Evolutionary conservation across 202 grass and related monocot species (phyloP), one percentile per base, ranked within the genome.

Genomic region (Hordeum pubiflorum): DNA sequence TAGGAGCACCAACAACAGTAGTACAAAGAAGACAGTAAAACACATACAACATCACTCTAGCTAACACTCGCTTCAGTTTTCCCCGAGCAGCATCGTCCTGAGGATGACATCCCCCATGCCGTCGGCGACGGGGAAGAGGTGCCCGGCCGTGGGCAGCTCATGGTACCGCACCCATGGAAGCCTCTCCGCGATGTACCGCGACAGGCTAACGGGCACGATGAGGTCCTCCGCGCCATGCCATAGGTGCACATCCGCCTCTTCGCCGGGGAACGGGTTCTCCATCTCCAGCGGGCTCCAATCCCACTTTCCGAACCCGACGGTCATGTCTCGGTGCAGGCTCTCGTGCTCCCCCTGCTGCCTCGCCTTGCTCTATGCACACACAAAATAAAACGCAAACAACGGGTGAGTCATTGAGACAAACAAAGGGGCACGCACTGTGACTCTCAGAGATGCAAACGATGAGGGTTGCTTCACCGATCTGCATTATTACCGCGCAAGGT

Each of bases 81-180:
- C 60, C 54, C 82, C 72, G 2, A 79, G 55, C 57, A 98, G 17
- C 46, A 98, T 79, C 13, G 79, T 32, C 78, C 44, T 98, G 20
- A 95, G 64, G 77, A 98, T 95, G 76, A 48, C 60, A 52, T 98
- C 89, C 22, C 63, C 13, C 90, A 95, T 98, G 10, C 90, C 90
- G 22, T 93, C 85, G 11, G 68, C 83, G 32, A 90, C 7, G 43
- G 90, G 86, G 76, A 98, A 94, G 76, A 98, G 79, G 74, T 98
- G 96, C 0, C 90, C 92, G 10, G 92, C 77, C 18, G 84, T 79
- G 27, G 92, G 89, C 40, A 98, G 85, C 80, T 98, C 96, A 75
- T 95, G 92, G 86, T 98, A 98, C 10, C 60, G 63, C 40, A 98
- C 79, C 95, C 95, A 98, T 18, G 92, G 82, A 33, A 91, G 85